phyloP scores from a whole-genome alignment of 169 alveolate species.

The Neospora caninum region DNA sequence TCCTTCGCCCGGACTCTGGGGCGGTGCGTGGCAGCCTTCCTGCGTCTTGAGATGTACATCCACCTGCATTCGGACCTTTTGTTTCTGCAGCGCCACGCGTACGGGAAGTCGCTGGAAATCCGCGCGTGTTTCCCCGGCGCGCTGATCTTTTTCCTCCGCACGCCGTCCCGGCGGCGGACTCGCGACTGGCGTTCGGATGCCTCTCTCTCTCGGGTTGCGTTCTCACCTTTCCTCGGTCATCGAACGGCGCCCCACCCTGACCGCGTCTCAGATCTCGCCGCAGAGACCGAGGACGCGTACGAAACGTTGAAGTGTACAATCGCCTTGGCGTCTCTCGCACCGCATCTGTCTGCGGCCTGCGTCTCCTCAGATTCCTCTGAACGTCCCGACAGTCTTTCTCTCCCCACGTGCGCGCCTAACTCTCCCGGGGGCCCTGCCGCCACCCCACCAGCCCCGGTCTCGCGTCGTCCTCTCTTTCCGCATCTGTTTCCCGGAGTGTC shows the following conservation, averaged over 20 bases:
- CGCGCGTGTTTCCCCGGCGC: not conserved
- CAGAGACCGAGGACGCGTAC: not conserved
- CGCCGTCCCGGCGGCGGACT: not conserved
- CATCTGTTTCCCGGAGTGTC: not conserved
- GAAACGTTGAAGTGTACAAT: not conserved
- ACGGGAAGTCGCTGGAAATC: not conserved
- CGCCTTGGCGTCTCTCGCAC: not conserved
- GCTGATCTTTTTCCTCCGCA: not conserved
- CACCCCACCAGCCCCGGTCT: too few species aligned
- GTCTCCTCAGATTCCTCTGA: too few species aligned
- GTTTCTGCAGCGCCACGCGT: not conserved
- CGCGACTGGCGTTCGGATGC: not conserved
- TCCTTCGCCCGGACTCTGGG: not conserved
- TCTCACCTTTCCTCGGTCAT: not conserved
- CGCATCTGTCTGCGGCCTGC: not conserved
- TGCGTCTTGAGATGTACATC: not conserved
- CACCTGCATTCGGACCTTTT: not conserved
- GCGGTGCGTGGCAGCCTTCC: constrained; percentile 29
- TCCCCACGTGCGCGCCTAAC: too few species aligned
- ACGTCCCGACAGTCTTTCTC: too few species aligned
- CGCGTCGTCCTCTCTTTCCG: not conserved
- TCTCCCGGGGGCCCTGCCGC: too few species aligned
- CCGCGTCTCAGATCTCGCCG: not conserved
- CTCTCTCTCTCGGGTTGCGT: not conserved
- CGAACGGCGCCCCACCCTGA: not conserved